Conservation (phyloP, 2,329 filamentous ascomycete genomes). For the Fusarium keratoplasticum region DNA sequence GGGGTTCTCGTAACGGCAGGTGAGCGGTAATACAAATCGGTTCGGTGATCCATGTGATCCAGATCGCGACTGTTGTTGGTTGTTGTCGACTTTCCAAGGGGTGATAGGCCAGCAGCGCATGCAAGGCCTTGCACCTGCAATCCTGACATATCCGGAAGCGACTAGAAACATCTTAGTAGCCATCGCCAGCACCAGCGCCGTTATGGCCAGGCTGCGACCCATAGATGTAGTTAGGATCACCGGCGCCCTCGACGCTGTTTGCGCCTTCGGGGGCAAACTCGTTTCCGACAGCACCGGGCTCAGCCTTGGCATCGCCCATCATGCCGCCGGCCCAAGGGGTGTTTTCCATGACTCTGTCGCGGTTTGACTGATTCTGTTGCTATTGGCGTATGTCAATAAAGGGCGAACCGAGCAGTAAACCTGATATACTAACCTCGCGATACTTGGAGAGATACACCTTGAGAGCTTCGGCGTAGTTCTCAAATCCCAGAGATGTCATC, state of each 20-base stretch:
- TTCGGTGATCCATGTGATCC: background rate
- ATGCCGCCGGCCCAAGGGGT: slow-evolving; percentile 47
- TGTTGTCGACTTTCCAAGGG: background rate
- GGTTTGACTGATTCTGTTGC: slow-evolving; percentile 58
- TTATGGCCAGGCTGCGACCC: slow-evolving; percentile 67
- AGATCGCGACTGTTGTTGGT: background rate
- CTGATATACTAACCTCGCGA: slow-evolving; percentile 81
- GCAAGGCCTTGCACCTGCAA: background rate
- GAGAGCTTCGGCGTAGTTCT: slow-evolving; percentile 97
- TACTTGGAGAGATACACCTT: slow-evolving; percentile 99
- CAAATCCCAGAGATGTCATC: slow-evolving; percentile 98
- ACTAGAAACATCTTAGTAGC: slow-evolving; percentile 55
- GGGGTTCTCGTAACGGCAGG: slow-evolving; percentile 12
- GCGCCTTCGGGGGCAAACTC: slow-evolving; percentile 59
- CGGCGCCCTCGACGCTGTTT: slow-evolving; percentile 54
- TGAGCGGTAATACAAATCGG: slow-evolving; percentile 22
- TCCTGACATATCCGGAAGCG: background rate
- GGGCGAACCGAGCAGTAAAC: background rate
- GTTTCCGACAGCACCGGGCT: slow-evolving; percentile 45
- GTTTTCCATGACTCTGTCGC: slow-evolving; percentile 53
- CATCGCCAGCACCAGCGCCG: slow-evolving; percentile 64
- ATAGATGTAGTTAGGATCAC: slow-evolving; percentile 64
- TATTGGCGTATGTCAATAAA: slow-evolving; percentile 32
- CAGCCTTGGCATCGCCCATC: slow-evolving; percentile 49
- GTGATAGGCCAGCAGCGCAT: background rate